Percentiles rank a stretch among this genome's conserved stretches.
phyloP scores from a whole-genome alignment of 2,329 filamentous ascomycete genomes.

The Colletotrichum graminicola region DNA sequence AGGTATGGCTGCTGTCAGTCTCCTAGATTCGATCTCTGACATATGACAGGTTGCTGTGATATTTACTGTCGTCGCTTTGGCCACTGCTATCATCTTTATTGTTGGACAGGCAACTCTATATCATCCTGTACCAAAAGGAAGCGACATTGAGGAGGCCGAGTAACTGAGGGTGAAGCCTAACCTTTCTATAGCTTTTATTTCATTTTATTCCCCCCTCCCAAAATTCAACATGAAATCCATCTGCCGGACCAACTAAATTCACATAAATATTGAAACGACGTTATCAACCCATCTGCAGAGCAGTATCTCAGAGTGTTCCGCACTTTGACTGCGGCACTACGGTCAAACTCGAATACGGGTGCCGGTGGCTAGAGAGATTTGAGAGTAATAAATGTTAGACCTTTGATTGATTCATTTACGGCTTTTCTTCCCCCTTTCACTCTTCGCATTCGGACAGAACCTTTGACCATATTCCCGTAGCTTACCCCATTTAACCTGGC shows the following conservation, averaged over 20 bases:
- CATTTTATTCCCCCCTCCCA: not conserved
- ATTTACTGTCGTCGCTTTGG: not conserved
- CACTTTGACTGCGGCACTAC: no score
- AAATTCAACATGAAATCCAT: not conserved
- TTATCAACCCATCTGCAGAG: no score
- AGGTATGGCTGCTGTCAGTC: not conserved
- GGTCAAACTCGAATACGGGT: no score
- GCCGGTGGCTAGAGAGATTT: no score
- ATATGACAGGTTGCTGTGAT: not conserved
- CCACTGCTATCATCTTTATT: not conserved
- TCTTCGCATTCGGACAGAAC: not conserved
- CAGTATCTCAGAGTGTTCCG: no score
- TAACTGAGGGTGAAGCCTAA: not conserved
- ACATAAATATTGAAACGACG: no score
- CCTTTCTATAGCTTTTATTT: no score
- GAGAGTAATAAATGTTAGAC: no score
- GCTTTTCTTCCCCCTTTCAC: not conserved
- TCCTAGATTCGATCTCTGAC: not conserved
- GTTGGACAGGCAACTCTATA: slow-evolving; percentile 5
- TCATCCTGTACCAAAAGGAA: slow-evolving; percentile 4
- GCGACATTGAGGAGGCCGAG: slow-evolving; percentile 1
- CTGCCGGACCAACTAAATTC: not conserved
- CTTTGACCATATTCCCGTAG: not conserved
- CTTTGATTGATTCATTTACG: no score
- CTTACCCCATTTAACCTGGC: not conserved